Percentiles rank a stretch among this genome's conserved stretches.
These are phyloP conservation scores for Backusella mclennaniae DNA, from an alignment of 192 early-diverging fungal genomes.

Conservation along the genomic window DNA sequence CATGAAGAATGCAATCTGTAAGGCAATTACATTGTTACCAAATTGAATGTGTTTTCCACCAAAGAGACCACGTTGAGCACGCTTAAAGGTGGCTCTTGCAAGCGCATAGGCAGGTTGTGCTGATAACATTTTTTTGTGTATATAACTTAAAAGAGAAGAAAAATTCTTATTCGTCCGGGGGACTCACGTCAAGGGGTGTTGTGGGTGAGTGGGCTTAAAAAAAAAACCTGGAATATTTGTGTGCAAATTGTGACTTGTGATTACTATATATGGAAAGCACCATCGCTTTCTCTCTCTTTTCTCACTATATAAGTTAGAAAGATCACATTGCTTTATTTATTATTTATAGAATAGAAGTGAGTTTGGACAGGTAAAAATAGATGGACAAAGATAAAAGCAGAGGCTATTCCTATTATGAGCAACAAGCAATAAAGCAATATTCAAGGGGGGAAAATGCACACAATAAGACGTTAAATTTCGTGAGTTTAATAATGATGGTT, in stretches of 20 bases:
- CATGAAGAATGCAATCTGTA: too few relatives aligned
- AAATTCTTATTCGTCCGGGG: slow-evolving; percentile 13
- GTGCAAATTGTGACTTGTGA: not conserved
- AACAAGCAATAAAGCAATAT: too few relatives aligned
- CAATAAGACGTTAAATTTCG: not conserved
- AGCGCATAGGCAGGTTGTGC: slow-evolving; percentile 35
- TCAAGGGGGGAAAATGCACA: not conserved
- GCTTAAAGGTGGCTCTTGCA: slow-evolving; percentile 53
- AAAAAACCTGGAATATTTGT: not conserved
- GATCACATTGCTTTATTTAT: too few relatives aligned
- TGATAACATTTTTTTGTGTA: slow-evolving; percentile 23
- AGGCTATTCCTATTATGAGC: too few relatives aligned
- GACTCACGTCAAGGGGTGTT: not conserved
- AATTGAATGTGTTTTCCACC: slow-evolving; percentile 59
- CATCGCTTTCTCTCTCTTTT: not conserved
- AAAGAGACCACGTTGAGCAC: slow-evolving; percentile 57
- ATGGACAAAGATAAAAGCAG: too few relatives aligned
- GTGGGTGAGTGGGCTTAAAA: not conserved
- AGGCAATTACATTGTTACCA: slow-evolving; percentile 51
- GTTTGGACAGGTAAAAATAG: not conserved
- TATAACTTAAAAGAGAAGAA: not conserved
- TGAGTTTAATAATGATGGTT: not conserved
- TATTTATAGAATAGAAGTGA: not conserved
- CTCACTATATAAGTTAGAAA: too few relatives aligned
- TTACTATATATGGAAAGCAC: not conserved